Conservation (phyloP, 2,329 filamentous ascomycete genomes). For the Chalara sp. region DNA sequence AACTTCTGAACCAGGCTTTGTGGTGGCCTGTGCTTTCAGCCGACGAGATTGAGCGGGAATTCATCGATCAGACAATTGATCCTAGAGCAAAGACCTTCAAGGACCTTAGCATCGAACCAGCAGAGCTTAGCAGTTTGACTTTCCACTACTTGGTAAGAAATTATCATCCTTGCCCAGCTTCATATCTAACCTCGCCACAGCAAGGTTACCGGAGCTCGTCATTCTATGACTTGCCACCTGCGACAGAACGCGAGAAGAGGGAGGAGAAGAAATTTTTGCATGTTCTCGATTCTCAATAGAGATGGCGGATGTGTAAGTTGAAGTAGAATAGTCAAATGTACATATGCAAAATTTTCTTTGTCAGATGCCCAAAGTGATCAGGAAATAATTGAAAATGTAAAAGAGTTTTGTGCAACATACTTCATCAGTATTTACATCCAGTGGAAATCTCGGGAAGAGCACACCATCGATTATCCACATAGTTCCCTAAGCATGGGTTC, state of each 20-base stretch:
- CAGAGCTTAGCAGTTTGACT: slow-evolving; percentile 77
- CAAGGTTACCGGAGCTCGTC: slow-evolving; percentile 84
- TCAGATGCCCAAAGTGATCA: too few relatives aligned
- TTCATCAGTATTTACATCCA: too few relatives aligned
- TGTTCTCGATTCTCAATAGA: slow-evolving; percentile 79
- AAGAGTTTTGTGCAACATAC: too few relatives aligned
- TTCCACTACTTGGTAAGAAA: slow-evolving; percentile 84
- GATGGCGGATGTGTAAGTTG: not conserved
- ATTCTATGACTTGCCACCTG: slow-evolving; percentile 89
- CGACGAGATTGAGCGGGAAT: slow-evolving; percentile 87
- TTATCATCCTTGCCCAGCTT: not conserved
- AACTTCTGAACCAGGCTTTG: slow-evolving; percentile 69
- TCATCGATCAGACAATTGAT: slow-evolving; percentile 89
- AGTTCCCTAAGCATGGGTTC: too few relatives aligned
- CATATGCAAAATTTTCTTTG: slow-evolving; percentile 25
- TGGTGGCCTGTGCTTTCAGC: slow-evolving; percentile 85
- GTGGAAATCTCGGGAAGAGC: too few relatives aligned
- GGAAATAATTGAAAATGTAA: too few relatives aligned
- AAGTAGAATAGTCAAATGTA: slow-evolving; percentile 26
- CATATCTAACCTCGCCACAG: slow-evolving; percentile 41
- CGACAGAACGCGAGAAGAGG: slow-evolving; percentile 87
- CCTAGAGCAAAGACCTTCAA: slow-evolving; percentile 89
- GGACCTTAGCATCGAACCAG: slow-evolving; percentile 84
- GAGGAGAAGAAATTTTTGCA: slow-evolving; percentile 98
- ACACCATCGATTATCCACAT: too few relatives aligned